Base-by-base conservation (phyloP, 805 yeast species). In the Brettanomyces bruxellensis region DNA sequence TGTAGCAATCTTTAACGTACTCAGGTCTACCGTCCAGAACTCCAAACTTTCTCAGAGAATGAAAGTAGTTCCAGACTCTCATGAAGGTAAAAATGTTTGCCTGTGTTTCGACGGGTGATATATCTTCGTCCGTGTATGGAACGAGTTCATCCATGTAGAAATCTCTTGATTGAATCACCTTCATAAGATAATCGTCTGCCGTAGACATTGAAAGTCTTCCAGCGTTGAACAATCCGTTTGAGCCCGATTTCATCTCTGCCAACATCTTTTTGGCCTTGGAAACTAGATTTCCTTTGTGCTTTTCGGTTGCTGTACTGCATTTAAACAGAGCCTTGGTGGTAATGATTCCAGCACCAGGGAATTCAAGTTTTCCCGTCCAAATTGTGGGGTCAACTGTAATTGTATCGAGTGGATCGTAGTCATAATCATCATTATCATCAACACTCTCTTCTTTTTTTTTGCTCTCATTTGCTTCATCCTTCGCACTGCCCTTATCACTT, bases 1-100 rank as follows among this genome's bases (percentile, higher is more conserved):
- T 51, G 58, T 83, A 83, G 7, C 83, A 73, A 60, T 83, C 90
- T 54, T 81, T 82, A 37, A 80, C 81, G 52, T 70, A 68, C 7
- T 59, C 50, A 1, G 78, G 75, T 45, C 68, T 67, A 18, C 66
- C 68, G 11, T 76, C 72, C 40, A 83, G 65, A 14, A 82, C 88
- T 1, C 88, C 90, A 44, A 75, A 78, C 56, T 77, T 77, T 28
- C 60, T 55, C 28, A 74, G 64, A 5, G 62, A 55, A 37, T 62
- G 55, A 53, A 79, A 75, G 57, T 80, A 79, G 14, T 70, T 67
- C 60, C 64, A 70, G 34, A 74, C 57, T 39, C 62, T 59, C 28
- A 55, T 50, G 56, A 61, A 70, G 25, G 52, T 53, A 11, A 46
- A 40, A 18, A 51, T 47, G 25, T 51, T 49, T 40, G 50, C 55